Evolutionary conservation across 495 filamentous ascomycete genomes (phyloP).

Genomic region (Hypoxylon trugodes): DNA sequence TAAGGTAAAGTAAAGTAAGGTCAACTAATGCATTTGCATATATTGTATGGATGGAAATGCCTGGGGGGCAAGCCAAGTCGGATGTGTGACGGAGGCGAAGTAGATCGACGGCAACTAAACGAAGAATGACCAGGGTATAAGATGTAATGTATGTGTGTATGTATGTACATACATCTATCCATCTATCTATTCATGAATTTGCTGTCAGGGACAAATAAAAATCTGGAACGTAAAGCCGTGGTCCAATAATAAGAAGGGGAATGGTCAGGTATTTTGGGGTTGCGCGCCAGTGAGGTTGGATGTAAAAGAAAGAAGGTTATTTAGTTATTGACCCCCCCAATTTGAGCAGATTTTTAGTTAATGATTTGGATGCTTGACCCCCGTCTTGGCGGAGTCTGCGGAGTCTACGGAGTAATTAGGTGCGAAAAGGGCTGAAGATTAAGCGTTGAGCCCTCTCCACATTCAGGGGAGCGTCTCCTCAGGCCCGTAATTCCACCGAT

Average conservation of each 20-base stretch:
- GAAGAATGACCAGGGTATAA: slow-evolving; percentile 18
- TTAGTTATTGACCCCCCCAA: slow-evolving; percentile 6
- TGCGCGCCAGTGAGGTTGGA: slow-evolving; percentile 27
- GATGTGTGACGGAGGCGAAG: slow-evolving; percentile 22
- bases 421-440: slow-evolving; percentile 27
- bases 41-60: slow-evolving; percentile 2
- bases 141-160: too few relatives aligned
- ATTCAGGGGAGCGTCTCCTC: slow-evolving; percentile 2
- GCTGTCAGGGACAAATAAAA: slow-evolving; percentile 37
- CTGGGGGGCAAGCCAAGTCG: slow-evolving; percentile 31
- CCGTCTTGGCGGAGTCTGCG: slow-evolving; percentile 38
- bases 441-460: too few relatives aligned
- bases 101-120: slow-evolving; percentile 33
- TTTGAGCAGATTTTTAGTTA: slow-evolving; percentile 30
- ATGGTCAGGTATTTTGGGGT: slow-evolving; percentile 32
- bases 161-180: too few relatives aligned
- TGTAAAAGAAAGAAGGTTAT: slow-evolving; percentile 9
- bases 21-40: neutral
- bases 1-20: slow-evolving; percentile 3
- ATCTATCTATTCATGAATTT: too few relatives aligned
- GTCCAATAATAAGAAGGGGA: slow-evolving; percentile 24
- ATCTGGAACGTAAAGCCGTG: slow-evolving; percentile 25
- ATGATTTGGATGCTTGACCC: slow-evolving; percentile 19
- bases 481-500: slow-evolving; percentile 39
- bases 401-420: slow-evolving; percentile 30